Conservation (phyloP, 225 moss, liverwort and hornwort species). For the Neckera pumila region DNA sequence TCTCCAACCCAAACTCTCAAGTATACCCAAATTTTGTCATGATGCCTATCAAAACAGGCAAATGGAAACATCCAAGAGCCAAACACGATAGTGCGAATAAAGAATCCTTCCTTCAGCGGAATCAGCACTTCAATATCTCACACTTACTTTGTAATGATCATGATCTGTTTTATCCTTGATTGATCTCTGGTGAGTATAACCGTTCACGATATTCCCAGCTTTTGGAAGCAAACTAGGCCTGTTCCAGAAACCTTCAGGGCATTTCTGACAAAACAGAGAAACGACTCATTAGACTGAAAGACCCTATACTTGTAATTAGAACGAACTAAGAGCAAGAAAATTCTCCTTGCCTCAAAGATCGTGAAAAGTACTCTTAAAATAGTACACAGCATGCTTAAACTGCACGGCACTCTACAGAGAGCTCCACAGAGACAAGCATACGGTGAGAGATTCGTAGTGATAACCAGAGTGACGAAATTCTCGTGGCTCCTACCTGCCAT, state of each 20-base stretch:
- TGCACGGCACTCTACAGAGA: not conserved
- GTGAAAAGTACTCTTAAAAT: not conserved
- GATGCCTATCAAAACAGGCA: not conserved
- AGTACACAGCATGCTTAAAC: not conserved
- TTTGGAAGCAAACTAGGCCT: not conserved
- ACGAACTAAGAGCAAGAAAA: not conserved
- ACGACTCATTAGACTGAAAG: not conserved
- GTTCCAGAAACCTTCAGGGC: conserved; percentile 2
- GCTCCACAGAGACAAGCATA: not conserved
- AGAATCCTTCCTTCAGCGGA: not conserved
- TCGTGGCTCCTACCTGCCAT: conserved; percentile 12
- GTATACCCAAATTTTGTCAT: not conserved
- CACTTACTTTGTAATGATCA: not conserved
- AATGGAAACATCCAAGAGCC: not conserved
- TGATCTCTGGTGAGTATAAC: not conserved
- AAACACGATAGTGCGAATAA: not conserved
- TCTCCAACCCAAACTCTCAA: not conserved
- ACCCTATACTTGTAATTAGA: not conserved
- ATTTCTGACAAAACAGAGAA: conserved; percentile 15
- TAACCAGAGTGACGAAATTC: not conserved
- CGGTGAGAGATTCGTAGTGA: not conserved
- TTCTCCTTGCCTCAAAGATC: not conserved
- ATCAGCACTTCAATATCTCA: not conserved
- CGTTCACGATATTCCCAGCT: not conserved
- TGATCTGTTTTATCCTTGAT: not conserved